Evolutionary conservation across 441 rosid species (phyloP).

Genomic region (Arabidopsis hybrid): DNA sequence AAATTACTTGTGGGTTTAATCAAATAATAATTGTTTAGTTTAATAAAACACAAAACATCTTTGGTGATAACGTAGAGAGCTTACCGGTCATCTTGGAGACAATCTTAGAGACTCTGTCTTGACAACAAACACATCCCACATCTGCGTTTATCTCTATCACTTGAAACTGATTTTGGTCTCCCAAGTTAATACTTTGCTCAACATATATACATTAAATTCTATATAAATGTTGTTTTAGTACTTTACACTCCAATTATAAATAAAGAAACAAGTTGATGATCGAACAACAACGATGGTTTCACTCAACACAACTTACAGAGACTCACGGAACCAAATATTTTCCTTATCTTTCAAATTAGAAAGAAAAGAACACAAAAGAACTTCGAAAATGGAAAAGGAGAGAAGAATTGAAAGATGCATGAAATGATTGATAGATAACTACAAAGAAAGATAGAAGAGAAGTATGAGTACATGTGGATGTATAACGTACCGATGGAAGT

Average conservation of each 20-base stretch:
- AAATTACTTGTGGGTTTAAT: background rate
- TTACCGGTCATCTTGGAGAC: constrained; percentile 63
- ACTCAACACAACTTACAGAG: background rate
- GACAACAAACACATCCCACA: constrained; percentile 61
- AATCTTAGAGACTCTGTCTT: constrained; percentile 51
- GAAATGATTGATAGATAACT: background rate
- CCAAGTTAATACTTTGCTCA: constrained; percentile 27
- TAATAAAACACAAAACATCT: background rate
- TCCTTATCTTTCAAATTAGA: background rate
- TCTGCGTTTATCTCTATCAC: constrained; percentile 64
- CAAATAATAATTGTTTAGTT: background rate
- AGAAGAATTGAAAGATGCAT: constrained; percentile 6
- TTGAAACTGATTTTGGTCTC: constrained; percentile 58
- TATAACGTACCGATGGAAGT: constrained; percentile 54
- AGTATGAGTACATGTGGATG: background rate
- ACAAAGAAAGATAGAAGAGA: background rate
- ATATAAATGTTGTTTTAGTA: constrained; percentile 2
- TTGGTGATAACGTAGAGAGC: constrained; percentile 24
- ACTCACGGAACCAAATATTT: background rate
- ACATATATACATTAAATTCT: background rate
- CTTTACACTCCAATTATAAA: background rate
- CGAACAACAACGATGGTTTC: background rate
- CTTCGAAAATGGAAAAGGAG: background rate
- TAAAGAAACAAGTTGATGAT: background rate
- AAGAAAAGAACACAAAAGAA: background rate